Evolutionary conservation across 805 yeast genomes (phyloP).

Genomic region (Candida ovalis): DNA sequence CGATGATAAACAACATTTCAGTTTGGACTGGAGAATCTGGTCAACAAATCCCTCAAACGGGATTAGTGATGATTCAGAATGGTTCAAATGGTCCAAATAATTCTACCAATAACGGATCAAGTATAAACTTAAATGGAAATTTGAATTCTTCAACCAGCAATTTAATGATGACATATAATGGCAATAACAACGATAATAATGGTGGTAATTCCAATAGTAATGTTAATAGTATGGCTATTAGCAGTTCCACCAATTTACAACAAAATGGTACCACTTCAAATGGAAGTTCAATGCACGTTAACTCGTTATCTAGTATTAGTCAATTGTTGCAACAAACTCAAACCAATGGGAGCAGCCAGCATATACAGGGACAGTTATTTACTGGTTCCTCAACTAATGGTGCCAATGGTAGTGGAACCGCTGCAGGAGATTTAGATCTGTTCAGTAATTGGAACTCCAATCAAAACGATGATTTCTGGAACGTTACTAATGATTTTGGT

Average conservation of each 20-base stretch:
- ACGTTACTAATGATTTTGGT: conserved; percentile 45
- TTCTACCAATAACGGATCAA: not conserved
- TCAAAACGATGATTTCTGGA: conserved; percentile 44
- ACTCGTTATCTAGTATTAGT: not conserved
- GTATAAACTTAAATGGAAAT: not conserved
- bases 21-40: conserved; percentile 54
- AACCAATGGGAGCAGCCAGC: not conserved
- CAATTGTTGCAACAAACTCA: not conserved
- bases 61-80: conserved; percentile 27
- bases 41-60: conserved; percentile 37
- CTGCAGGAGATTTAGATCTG: conserved; percentile 12
- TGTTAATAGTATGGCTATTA: not conserved
- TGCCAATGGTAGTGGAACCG: not conserved
- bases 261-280: not conserved
- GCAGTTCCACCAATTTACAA: not conserved
- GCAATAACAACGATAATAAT: not conserved
- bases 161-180: no score
- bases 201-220: not conserved
- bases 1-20: conserved; percentile 58
- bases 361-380: not conserved
- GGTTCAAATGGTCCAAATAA: conserved; percentile 2
- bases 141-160: no score
- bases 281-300: not conserved
- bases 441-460: conserved; percentile 20
- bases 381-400: not conserved